Percentiles rank a stretch among this genome's conserved stretches.
Conservation (phyloP, 1,139 yeast genomes). For the Pichia sp. region DNA sequence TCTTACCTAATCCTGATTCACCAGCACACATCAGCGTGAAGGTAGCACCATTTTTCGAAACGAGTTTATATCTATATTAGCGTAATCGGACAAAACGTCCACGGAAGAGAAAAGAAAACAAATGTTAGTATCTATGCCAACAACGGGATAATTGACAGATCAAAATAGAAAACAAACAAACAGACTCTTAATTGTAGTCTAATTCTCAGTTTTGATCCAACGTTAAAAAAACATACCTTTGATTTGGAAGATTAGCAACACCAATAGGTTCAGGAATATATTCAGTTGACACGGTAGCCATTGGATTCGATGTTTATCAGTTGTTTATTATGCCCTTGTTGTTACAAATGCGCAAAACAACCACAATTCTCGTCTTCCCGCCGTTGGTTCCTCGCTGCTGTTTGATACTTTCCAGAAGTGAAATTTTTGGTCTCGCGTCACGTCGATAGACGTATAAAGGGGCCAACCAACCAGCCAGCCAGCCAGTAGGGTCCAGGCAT, state of each 20-base stretch:
- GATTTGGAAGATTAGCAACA: slow-evolving; percentile 85
- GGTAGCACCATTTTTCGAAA: slow-evolving; percentile 80
- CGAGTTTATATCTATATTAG: slow-evolving; percentile 61
- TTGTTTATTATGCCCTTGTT: no score
- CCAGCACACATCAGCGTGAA: slow-evolving; percentile 95
- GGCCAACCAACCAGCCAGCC: neutral
- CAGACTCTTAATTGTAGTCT: no score
- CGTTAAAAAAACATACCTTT: slow-evolving; percentile 35
- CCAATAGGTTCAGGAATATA: slow-evolving; percentile 51
- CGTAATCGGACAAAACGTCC: neutral
- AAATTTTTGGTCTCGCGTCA: neutral
- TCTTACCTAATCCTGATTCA: slow-evolving; percentile 90
- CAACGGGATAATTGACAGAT: no score
- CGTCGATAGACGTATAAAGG: neutral
- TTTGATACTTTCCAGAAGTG: neutral
- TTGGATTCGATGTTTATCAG: no score
- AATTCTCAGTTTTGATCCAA: slow-evolving; percentile 19
- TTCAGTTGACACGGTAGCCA: no score
- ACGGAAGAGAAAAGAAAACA: neutral
- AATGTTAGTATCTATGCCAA: neutral
- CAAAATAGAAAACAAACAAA: no score
- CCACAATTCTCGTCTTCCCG: neutral
- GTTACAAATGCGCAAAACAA: no score
- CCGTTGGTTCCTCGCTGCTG: neutral
- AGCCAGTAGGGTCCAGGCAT: no score